phyloP scores from a whole-genome alignment of 164 flowering plant species.

The Tinospora cordifolia region DNA sequence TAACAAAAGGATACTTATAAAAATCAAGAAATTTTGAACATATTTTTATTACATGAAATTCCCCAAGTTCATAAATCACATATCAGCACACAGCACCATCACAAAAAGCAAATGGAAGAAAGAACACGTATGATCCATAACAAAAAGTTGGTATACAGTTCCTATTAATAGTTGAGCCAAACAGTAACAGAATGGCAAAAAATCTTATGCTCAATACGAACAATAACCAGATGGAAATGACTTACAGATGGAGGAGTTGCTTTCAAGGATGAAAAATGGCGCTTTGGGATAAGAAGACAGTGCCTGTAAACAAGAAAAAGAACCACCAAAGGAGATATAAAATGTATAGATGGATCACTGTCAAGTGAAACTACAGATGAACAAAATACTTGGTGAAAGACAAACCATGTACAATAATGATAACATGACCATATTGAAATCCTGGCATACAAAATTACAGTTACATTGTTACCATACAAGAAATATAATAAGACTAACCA shows the following conservation, averaged over 20 bases:
- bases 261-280: conserved; percentile 68
- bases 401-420: not conserved
- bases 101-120: too few species aligned
- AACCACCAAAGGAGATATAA: not conserved
- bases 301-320: conserved; percentile 42
- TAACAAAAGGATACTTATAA: too few species aligned
- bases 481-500: not conserved
- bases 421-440: not conserved
- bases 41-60: too few species aligned
- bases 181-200: not conserved
- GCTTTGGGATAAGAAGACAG: conserved; percentile 78
- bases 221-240: conserved; percentile 11
- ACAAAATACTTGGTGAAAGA: not conserved
- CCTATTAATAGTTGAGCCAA: not conserved
- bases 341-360: not conserved
- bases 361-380: not conserved
- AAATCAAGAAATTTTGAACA: too few species aligned
- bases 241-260: conserved; percentile 89
- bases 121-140: too few species aligned
- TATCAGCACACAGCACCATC: too few species aligned
- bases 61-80: too few species aligned
- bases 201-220: not conserved
- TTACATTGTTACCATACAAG: not conserved
- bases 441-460: not conserved
- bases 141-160: too few species aligned